Base-by-base conservation (phyloP, 2,329 filamentous ascomycete species). In the Verticillium isaacii region DNA sequence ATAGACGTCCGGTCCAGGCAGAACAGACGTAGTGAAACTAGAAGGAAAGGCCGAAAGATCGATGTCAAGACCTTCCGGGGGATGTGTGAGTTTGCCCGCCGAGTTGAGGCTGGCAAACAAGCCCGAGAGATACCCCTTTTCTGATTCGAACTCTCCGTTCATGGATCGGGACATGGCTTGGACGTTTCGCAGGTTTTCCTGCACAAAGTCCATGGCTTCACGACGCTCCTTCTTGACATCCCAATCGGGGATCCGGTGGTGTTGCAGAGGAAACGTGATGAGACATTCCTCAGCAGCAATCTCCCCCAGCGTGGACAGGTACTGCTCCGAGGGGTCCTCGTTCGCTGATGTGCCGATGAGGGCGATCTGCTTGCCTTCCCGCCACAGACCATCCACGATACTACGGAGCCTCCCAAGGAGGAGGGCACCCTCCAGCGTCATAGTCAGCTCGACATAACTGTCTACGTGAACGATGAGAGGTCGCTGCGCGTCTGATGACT, bases 381-480 rank as follows among this genome's bases (percentile, higher is more conserved):
- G 82, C 80, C 93, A 90, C 62, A 89, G 83, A 63, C 85, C 84
- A 68, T 93, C 89, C 32, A 96, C 85, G 7, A 90, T 80, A 57
- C 85, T 83, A 60, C 91, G 87, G 14, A 99, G 77, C 62, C 89
- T 86, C 50, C 81, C 78, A 8, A 97, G 77, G 36, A 98, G 84
- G 25, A 84, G 82, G 2, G 85, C 81, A 12, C 92, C 92, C 62
- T 92, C 87, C 6, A 83, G 73, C 1, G 90, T 88, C 70, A 85
- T 84, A 68, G 83, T 86, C 9, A 99, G 80, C 65, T 96, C 91
- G 60, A 90, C 87, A 69, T 92, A 90, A 72, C 98, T 92, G 71
- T 90, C 86, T 14, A 97, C 78, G 68, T 92, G 92, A 45, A 96
- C 80, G 62, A 98, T 88, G 8, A 93, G 81, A 29, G 81, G 81